These are phyloP conservation scores for Rhododendron henanense DNA, from an alignment of 148 eudicot species.

Conservation along the genomic window DNA sequence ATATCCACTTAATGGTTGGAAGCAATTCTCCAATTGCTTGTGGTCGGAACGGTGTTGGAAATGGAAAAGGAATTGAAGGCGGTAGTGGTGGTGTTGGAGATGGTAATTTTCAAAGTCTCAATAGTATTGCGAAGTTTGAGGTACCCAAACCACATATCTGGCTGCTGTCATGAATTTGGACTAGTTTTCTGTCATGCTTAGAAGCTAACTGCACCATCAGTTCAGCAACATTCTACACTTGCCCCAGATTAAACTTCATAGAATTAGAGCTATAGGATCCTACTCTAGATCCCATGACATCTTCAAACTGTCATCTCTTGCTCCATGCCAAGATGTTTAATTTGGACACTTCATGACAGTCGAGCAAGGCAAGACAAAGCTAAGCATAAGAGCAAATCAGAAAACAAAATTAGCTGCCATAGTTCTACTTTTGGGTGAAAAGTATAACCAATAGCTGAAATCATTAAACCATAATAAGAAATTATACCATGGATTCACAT, in stretches of 20 bases:
- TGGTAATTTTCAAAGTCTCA: not conserved
- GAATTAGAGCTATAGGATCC: not conserved
- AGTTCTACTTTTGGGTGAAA: not conserved
- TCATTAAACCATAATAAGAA: not conserved
- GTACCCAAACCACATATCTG: not conserved
- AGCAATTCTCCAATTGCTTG: not conserved
- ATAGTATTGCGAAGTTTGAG: not conserved
- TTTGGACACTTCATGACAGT: not conserved
- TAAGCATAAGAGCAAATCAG: not conserved
- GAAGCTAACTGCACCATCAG: not conserved
- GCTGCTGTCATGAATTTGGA: not conserved
- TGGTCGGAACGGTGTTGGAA: not conserved
- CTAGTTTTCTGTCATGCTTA: not conserved
- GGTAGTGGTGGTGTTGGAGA: not conserved
- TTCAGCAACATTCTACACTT: not conserved
- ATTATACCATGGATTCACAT: not conserved
- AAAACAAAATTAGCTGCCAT: not conserved
- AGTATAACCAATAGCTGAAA: not conserved
- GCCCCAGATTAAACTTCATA: not conserved
- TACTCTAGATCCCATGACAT: not conserved
- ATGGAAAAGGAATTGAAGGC: not conserved
- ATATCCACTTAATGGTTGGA: not conserved
- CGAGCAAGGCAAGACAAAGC: not conserved
- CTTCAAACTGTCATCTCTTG: not conserved
- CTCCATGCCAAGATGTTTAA: not conserved